phyloP scores from a whole-genome alignment of 1,284 basidiomycete genomes.

The Cutaneotrichosporon cyanovorans region DNA sequence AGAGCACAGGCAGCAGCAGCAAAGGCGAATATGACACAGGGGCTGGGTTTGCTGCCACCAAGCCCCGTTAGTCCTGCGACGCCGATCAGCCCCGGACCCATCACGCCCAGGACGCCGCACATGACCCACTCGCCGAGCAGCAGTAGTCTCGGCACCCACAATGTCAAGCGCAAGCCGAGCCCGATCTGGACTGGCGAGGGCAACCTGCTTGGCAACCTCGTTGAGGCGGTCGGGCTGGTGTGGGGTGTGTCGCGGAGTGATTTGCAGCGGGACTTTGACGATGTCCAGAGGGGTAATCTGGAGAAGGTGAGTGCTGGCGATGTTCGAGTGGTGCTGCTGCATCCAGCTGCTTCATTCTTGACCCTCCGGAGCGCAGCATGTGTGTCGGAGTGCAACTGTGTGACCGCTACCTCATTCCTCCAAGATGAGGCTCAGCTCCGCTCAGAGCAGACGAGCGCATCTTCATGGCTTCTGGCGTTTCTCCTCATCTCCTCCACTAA shows the following conservation, averaged over 20 bases:
- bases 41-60: not conserved
- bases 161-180: slow-evolving; percentile 26
- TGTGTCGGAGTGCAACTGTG: no score
- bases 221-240: slow-evolving; percentile 31
- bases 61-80: not conserved
- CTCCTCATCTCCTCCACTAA: no score
- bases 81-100: not conserved
- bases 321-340: no score
- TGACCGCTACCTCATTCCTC: no score
- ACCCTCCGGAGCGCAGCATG: no score
- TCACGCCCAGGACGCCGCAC: slow-evolving; percentile 5
- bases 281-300: slow-evolving; percentile 23
- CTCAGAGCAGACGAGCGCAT: no score
- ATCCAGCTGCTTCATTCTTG: no score
- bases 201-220: slow-evolving; percentile 13
- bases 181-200: slow-evolving; percentile 19
- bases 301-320: slow-evolving; percentile 38
- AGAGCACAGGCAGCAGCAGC: slow-evolving; percentile 4
- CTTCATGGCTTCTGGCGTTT: no score
- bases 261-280: slow-evolving; percentile 30
- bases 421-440: no score
- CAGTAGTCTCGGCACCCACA: not conserved
- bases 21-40: not conserved
- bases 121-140: not conserved
- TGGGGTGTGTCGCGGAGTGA: slow-evolving; percentile 30